A percentile compares a stretch with the other conserved stretches of the same genome.
These are phyloP conservation scores for Adansonia rubrostipa DNA, from an alignment of 441 rosid genomes.

Conservation along the genomic window DNA sequence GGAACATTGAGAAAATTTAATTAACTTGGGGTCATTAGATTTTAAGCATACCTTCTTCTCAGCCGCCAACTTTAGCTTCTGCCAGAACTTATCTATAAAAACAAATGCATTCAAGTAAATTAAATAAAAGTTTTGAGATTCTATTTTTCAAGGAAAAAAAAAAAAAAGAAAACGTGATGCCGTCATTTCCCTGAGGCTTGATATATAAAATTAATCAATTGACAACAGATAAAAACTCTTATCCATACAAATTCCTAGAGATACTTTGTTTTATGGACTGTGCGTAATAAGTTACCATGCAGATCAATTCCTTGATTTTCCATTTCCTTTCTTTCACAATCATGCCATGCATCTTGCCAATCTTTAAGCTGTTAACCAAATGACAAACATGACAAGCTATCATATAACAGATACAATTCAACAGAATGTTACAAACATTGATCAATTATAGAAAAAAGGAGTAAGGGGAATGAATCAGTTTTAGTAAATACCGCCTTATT, in stretches of 20 bases:
- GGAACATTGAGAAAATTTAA: background rate
- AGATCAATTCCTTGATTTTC: conserved; percentile 36
- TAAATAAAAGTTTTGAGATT: background rate
- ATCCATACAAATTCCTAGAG: background rate
- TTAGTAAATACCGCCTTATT: conserved; percentile 39
- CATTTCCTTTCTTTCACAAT: conserved; percentile 36
- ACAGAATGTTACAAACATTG: background rate
- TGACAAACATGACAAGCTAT: conserved; percentile 25
- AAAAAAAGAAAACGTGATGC: background rate
- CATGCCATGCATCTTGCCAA: conserved; percentile 59
- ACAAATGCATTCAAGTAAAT: conserved; percentile 9
- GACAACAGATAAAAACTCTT: background rate
- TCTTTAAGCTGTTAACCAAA: conserved; percentile 42
- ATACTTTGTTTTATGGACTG: background rate
- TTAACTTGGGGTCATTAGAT: background rate
- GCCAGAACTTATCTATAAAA: conserved; percentile 75
- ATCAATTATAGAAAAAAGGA: background rate
- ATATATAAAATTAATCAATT: background rate
- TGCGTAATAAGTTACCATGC: conserved; percentile 42
- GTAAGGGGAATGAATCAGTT: conserved; percentile 14
- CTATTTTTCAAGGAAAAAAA: background rate
- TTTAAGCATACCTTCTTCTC: conserved; percentile 57
- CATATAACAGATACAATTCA: background rate
- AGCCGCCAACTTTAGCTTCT: conserved; percentile 64
- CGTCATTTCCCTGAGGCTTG: background rate